phyloP scores from a whole-genome alignment of 768 basidiomycete genomes.

The Galerina sulciceps region DNA sequence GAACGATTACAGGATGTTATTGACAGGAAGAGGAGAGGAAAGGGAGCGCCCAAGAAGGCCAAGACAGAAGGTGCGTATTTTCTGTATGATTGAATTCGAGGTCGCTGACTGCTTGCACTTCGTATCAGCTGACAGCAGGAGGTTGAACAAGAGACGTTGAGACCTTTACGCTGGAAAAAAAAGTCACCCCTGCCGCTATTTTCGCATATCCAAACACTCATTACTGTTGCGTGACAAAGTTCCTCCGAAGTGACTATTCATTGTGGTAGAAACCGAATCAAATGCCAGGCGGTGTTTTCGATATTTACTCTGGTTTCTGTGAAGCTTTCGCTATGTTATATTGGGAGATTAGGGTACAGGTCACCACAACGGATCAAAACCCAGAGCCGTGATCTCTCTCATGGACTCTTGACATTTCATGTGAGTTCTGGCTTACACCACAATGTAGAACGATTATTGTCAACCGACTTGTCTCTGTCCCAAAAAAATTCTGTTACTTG shows the following conservation, averaged over 20 bases:
- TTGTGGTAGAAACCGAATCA: conserved; percentile 6
- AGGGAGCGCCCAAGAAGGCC: conserved; percentile 83
- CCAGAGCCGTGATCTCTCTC: no score
- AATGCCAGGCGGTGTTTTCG: no score
- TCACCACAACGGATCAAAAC: no score
- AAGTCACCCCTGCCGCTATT: not conserved
- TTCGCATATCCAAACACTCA: no score
- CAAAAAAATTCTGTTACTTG: not conserved
- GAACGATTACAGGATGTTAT: conserved; percentile 72
- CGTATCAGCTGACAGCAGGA: conserved; percentile 29
- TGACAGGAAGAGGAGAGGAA: conserved; percentile 73
- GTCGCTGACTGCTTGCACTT: not conserved
- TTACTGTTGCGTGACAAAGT: no score
- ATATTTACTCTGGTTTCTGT: no score
- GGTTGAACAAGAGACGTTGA: conserved; percentile 32
- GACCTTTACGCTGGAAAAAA: not conserved
- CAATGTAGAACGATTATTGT: no score
- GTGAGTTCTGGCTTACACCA: no score
- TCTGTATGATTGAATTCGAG: not conserved
- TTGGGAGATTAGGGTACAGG: no score
- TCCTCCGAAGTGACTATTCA: not conserved
- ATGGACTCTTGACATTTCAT: no score
- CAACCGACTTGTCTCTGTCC: not conserved
- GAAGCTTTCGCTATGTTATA: no score
- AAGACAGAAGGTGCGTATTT: conserved; percentile 60